phyloP scores from a whole-genome alignment of 2,329 filamentous ascomycete genomes.

The Dactylellina drechsleri region DNA sequence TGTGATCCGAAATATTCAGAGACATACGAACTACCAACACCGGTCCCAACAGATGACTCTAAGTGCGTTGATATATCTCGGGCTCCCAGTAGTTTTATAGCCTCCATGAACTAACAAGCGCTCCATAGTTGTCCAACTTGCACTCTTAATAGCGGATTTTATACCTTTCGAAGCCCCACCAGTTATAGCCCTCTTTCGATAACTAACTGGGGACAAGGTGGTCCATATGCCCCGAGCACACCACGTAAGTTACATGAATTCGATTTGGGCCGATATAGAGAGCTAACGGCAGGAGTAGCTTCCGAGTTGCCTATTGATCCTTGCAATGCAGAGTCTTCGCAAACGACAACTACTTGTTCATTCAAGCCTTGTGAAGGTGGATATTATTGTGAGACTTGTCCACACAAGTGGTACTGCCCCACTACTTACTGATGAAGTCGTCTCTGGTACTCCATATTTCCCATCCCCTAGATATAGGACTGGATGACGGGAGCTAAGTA shows the following conservation, averaged over 20 bases:
- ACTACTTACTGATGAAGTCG: constrained; percentile 15
- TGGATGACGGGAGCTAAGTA: neutral
- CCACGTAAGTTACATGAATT: constrained; percentile 17
- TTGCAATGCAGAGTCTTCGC: neutral
- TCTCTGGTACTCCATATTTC: constrained; percentile 17
- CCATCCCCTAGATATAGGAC: neutral
- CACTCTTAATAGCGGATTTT: constrained; percentile 7
- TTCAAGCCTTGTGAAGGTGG: constrained; percentile 46
- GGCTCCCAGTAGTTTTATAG: neutral
- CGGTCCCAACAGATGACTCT: neutral
- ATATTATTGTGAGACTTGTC: constrained; percentile 47
- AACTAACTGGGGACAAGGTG: constrained; percentile 33
- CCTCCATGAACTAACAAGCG: neutral
- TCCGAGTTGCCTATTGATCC: neutral
- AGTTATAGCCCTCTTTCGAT: constrained; percentile 25
- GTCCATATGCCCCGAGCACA: constrained; percentile 5
- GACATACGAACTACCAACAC: constrained; percentile 2
- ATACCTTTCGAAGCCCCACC: constrained; percentile 17
- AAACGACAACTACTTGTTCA: constrained; percentile 31
- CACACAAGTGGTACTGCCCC: constrained; percentile 52
- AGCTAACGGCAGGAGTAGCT: constrained; percentile 15
- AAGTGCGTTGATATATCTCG: constrained; percentile 1
- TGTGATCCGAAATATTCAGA: constrained; percentile 1
- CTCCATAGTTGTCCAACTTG: constrained; percentile 30
- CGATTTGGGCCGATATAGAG: neutral